A percentile compares a stretch with the other conserved stretches of the same genome.
Conservation (phyloP, 345 rosid genomes). For the Mercurialis annua region DNA sequence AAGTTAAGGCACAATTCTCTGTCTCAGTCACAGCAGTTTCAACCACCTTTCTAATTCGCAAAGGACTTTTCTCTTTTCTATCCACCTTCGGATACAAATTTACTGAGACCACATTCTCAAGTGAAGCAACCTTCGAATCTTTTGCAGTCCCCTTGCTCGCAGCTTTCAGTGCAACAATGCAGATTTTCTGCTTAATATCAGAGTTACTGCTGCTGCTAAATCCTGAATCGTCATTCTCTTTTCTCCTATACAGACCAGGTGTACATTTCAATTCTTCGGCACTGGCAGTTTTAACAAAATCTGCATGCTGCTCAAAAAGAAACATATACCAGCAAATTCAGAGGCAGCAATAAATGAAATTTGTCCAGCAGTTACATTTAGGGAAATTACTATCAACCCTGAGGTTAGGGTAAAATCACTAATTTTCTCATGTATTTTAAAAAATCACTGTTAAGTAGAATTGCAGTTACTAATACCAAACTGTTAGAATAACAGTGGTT, state of each 20-base stretch:
- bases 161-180: conserved; percentile 26
- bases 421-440: no score
- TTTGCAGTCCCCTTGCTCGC: conserved; percentile 10
- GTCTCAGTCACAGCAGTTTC: conserved; percentile 24
- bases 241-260: conserved; percentile 2
- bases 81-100: conserved; percentile 26
- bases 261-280: conserved; percentile 13
- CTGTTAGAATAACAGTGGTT: no score
- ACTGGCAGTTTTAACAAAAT: conserved; percentile 13
- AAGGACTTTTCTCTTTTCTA: conserved; percentile 26
- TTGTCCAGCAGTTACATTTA: background rate
- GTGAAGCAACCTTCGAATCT: conserved; percentile 21
- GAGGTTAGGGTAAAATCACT: no score
- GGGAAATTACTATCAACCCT: no score
- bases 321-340: conserved; percentile 9
- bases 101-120: conserved; percentile 11
- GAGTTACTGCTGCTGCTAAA: background rate
- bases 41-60: conserved; percentile 14
- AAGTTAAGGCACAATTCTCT: conserved; percentile 39
- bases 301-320: conserved; percentile 33
- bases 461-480: no score
- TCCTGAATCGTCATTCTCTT: background rate
- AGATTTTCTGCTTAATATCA: conserved; percentile 25
- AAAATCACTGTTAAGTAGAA: no score
- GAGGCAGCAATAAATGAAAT: conserved; percentile 4